phyloP scores from a whole-genome alignment of 2,329 filamentous ascomycete species.

The Aspergillus japonicus region DNA sequence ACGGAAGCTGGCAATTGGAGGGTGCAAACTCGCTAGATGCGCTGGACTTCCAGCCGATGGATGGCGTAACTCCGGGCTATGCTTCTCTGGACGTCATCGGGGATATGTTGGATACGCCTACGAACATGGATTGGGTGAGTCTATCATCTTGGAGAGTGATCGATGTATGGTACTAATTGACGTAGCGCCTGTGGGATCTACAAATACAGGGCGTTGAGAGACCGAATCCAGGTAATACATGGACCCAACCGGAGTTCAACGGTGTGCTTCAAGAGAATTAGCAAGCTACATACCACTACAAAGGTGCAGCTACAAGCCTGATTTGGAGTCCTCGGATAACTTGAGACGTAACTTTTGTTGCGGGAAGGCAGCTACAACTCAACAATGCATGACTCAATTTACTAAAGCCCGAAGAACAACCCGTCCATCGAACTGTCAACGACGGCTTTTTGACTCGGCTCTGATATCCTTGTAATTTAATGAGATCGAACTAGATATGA shows the following conservation, averaged over 20 bases:
- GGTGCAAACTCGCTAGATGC: slow-evolving; percentile 5
- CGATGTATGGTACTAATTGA: background rate
- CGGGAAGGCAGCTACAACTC: too few relatives aligned
- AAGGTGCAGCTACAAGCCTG: background rate
- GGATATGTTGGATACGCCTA: slow-evolving; percentile 34
- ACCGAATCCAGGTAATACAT: background rate
- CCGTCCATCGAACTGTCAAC: too few relatives aligned
- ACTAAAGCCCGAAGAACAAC: too few relatives aligned
- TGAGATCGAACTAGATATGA: too few relatives aligned
- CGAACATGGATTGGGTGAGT: slow-evolving; percentile 36
- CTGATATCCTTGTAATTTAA: too few relatives aligned
- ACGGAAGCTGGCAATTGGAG: slow-evolving; percentile 13
- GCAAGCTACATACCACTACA: background rate
- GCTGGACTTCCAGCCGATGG: slow-evolving; percentile 1
- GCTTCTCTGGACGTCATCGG: slow-evolving; percentile 30
- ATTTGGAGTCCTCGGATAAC: too few relatives aligned
- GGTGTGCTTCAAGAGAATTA: background rate
- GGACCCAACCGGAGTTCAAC: background rate
- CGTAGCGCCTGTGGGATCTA: slow-evolving; percentile 26
- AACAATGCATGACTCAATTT: too few relatives aligned
- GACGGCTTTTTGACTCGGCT: too few relatives aligned
- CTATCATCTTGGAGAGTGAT: background rate
- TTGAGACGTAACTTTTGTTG: too few relatives aligned
- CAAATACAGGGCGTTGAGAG: slow-evolving; percentile 16
- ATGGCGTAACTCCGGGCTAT: slow-evolving; percentile 4